Evolutionary conservation across 2,329 filamentous ascomycete genomes (phyloP), one percentile per base, ranked within the genome.

Genomic region (Cladosporium velox): DNA sequence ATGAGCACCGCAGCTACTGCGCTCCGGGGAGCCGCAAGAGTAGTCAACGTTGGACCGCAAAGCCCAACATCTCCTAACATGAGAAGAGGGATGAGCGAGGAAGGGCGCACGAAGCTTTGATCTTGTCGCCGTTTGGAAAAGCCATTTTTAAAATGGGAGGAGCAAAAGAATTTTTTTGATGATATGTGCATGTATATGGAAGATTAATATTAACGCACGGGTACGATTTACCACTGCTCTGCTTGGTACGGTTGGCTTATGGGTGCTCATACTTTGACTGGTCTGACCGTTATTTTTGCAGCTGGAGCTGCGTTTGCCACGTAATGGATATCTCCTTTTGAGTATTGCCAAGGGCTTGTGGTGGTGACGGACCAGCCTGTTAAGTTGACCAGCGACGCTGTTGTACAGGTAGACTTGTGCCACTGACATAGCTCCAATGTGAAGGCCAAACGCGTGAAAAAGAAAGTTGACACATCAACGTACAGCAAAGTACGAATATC

Each of bases 71-170:
- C 51, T 12, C 61, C 51, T 28, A 24, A 30, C 12, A 72, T 72
- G 70, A 69, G 72, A 44, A 70, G 76, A 52, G 70, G 73, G 28
- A 66, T 67, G 15, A 77, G 74, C 44, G 76, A 77, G 59, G 76
- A 78, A 44, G 76, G 76, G 15, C 72, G 76, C 60, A 77, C 76
- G 61, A 78, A 78, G 68, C 67, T 78, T 47, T 78, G 69, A 75
- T 30, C 18, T 34, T 34, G 26, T 30, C 32, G 52, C 28, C 30
- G n/a, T 44, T 59, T 30, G 21, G 8, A 4, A 21, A 3, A 41
- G 34, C n/a, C 18, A 18, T 30, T 14, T 59, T 18, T 18, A 6
- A 30, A 4, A 4, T 30, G 34, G 34, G 10, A 12, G 34, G 12
- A 14, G 14, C 34, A 35, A 14, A 35, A 35, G 12, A 15, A 35